These are phyloP conservation scores for Fennellomyces sp. DNA, from an alignment of 371 early-diverging fungal genomes.

Conservation along the genomic window DNA sequence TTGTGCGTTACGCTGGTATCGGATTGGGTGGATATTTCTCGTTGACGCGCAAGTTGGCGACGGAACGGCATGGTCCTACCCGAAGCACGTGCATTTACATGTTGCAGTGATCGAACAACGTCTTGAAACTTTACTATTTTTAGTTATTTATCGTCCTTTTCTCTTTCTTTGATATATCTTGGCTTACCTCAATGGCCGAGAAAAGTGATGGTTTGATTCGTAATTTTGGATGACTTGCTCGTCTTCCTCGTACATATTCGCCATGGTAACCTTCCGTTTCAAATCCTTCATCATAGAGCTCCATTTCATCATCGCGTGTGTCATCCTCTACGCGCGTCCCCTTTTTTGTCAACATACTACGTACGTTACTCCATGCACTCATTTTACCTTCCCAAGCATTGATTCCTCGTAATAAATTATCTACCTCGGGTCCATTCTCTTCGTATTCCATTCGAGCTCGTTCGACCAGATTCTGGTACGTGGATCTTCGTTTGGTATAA, in stretches of 20 bases:
- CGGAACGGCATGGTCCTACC: background rate
- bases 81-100: constrained; percentile 8
- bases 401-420: constrained; percentile 35
- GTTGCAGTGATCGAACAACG: constrained; percentile 49
- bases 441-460: constrained; percentile 50
- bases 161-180: background rate
- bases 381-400: constrained; percentile 32
- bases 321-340: constrained; percentile 14
- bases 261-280: constrained; percentile 48
- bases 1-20: background rate
- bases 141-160: background rate
- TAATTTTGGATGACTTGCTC: constrained; percentile 33
- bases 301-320: constrained; percentile 38
- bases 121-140: constrained; percentile 50
- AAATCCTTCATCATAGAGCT: constrained; percentile 50
- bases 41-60: background rate
- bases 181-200: constrained; percentile 46
- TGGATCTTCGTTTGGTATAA: constrained; percentile 41
- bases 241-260: constrained; percentile 23
- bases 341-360: background rate
- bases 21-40: constrained; percentile 5
- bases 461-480: constrained; percentile 38
- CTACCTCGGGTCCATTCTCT: constrained; percentile 45
- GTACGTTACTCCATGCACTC: background rate
- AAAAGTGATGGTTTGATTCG: constrained; percentile 47